Base-by-base conservation (phyloP, 352 stramenopile genomes). In the Phytophthora megakarya region DNA sequence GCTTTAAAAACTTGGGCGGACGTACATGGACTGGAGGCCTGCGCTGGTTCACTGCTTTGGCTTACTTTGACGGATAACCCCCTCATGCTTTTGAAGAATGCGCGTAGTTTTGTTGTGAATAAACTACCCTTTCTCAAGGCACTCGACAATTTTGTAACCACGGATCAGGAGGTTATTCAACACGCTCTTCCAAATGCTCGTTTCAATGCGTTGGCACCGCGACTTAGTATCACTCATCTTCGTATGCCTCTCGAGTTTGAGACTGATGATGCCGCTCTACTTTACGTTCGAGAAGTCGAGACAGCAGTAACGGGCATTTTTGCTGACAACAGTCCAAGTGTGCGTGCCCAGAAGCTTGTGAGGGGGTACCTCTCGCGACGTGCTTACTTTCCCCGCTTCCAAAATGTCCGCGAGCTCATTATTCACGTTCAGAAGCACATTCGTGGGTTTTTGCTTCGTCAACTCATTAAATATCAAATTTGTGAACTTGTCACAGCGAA, bases 91-190 rank as follows among this genome's bases (percentile, higher is more conserved):
- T 51, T 78, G 6, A 66, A 65, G 22, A 82, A 86, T 33, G 73
- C 82, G 12, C 82, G 85, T 11, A 70, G 65, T 19, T 89, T 89
- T 44, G 42, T 93, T n/a, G 70, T 92, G 28, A 90, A 90, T 66
- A 85, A 87, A 39, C 64, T 93, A 11, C 76, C 74, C 0, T 76
- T 74, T 12, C 65, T 93, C 9, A 74, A 83, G 33, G 82, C 79
- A 1, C 69, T 92, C 15, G 81, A 93, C 38, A 71, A 82, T 30
- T 76, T 81, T 37, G 75, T 90, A 16, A 73, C 84, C 18, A 88
- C 82, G 0, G 85, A 93, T 45, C 59, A 80, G 42, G 84, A 93
- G 46, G 63, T 83, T 45, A 76, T 90, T 32, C 70, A 80, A 23
- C 65, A 85, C 15, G 65, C 81, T 33, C 69, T 72, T 67, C 55